A percentile compares a stretch with the other conserved stretches of the same genome.
phyloP scores from a whole-genome alignment of 345 rosid species.

The Cardamine chenopodiifolia region DNA sequence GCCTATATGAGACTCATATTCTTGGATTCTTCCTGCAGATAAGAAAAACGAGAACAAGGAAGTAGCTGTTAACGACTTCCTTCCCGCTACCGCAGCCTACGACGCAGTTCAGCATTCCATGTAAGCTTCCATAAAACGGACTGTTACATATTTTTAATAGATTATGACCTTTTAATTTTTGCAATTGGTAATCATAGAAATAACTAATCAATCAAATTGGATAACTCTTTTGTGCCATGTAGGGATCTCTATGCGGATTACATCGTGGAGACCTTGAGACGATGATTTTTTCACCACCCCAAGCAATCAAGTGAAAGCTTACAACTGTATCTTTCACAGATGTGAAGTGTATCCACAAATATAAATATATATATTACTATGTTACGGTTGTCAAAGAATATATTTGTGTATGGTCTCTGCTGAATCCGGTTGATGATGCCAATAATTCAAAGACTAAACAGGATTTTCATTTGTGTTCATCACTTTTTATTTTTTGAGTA shows the following conservation, averaged over 20 bases:
- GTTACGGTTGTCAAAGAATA: conserved; percentile 21
- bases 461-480: conserved; percentile 18
- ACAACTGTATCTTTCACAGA: conserved; percentile 18
- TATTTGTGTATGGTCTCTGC: conserved; percentile 34
- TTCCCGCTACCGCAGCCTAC: conserved; percentile 73
- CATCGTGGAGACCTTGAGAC: conserved; percentile 73
- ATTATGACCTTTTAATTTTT: too few species aligned
- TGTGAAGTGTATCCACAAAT: conserved; percentile 19
- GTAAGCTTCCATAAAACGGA: conserved; percentile 48
- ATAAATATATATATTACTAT: conserved; percentile 24
- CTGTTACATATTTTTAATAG: not conserved
- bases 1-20: not conserved
- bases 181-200: not conserved
- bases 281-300: conserved; percentile 40
- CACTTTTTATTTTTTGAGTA: conserved; percentile 13
- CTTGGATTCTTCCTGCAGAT: conserved; percentile 54
- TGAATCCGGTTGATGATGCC: conserved; percentile 44
- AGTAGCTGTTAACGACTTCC: conserved; percentile 93
- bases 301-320: conserved; percentile 26
- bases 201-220: not conserved
- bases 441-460: conserved; percentile 34
- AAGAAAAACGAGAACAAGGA: conserved; percentile 99
- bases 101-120: conserved; percentile 90
- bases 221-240: conserved; percentile 29
- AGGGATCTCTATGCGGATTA: conserved; percentile 94